Base-by-base conservation (phyloP, 768 basidiomycete species). In the Panaeolus papilionaceus region DNA sequence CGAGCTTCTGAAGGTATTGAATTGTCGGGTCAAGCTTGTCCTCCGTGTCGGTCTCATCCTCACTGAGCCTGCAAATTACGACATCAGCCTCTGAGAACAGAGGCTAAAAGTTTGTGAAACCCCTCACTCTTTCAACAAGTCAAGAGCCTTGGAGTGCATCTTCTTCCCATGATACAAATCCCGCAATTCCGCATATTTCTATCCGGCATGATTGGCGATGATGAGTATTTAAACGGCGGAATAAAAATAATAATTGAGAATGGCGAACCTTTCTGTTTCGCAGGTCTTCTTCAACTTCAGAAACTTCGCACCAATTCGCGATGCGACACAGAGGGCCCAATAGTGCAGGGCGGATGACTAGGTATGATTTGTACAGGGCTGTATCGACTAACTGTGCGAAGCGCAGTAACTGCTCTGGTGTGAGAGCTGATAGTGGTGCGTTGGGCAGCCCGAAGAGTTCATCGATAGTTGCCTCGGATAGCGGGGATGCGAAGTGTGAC, bases 231-330 rank as follows among this genome's bases (percentile, higher is more conserved):
- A 62, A 64, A 38, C 40, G 23, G 38, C 26, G 14, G 2, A 58
- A 23, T 16, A 64, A 61, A 10, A 44, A n/a, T 6, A 16, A 16
- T 64, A 61, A 9, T 39, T 16, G 14, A 11, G 20, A 12, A 62
- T 3, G 20, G 73, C 85, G 38, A 66, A 94, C 96, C 88, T 92
- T 90, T 40, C 92, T 86, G 37, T 86, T 87, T 66, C 88, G 85
- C 64, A 99, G 79, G 68, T 95, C 87, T 75, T 93, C 95, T 76
- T 99, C 96, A 0, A 80, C 75, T 68, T 80, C 79, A 1, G 89
- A 89, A 1, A 99, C 96, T 74, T 98, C 98, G 77, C 97, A 99
- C 95, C 96, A 99, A 77, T 98, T 99, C 2, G 94, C 88, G 28
- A 97, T 82, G 49, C 97, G 86, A 78, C 97, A 99, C 62, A 98